These are phyloP conservation scores for Quercus engelmannii DNA, from an alignment of 306 rosid species.

Conservation along the genomic window DNA sequence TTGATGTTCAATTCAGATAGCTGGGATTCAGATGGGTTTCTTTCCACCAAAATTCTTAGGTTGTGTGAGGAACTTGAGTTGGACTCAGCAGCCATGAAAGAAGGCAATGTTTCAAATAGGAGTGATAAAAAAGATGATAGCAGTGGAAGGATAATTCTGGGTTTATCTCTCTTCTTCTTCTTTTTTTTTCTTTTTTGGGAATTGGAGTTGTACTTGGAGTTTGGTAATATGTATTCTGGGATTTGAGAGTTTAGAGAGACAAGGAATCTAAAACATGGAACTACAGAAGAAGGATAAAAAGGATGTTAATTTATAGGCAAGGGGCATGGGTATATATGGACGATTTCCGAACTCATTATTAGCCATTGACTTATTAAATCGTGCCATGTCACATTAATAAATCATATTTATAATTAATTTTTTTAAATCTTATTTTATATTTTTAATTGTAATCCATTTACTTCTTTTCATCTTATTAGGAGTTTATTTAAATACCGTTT, in stretches of 20 bases:
- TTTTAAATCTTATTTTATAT: no score
- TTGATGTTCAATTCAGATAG: constrained; percentile 72
- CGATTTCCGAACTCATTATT: constrained; percentile 10
- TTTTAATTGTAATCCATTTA: background rate
- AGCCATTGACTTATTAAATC: constrained; percentile 27
- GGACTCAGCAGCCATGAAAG: constrained; percentile 62
- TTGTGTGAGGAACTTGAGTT: constrained; percentile 27
- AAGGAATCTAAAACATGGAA: constrained; percentile 34
- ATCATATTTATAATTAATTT: background rate
- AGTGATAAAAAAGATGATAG: background rate
- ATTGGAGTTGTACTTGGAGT: constrained; percentile 11
- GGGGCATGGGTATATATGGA: background rate
- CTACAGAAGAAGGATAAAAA: constrained; percentile 10
- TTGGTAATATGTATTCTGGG: constrained; percentile 18
- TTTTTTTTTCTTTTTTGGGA: background rate
- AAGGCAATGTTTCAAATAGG: background rate
- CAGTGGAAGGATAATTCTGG: background rate
- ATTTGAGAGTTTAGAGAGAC: background rate
- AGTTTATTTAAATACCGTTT: fast-evolving
- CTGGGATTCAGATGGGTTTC: constrained; percentile 76
- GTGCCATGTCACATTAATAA: constrained; percentile 21
- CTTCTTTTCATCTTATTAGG: background rate
- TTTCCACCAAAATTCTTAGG: constrained; percentile 69
- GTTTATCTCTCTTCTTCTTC: no score
- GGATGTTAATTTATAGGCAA: constrained; percentile 2